A percentile compares a stretch with the other conserved stretches of the same genome.
Evolutionary conservation across 192 early-diverging fungal genomes (phyloP).

Genomic region (Chytriomyces hyalinus): DNA sequence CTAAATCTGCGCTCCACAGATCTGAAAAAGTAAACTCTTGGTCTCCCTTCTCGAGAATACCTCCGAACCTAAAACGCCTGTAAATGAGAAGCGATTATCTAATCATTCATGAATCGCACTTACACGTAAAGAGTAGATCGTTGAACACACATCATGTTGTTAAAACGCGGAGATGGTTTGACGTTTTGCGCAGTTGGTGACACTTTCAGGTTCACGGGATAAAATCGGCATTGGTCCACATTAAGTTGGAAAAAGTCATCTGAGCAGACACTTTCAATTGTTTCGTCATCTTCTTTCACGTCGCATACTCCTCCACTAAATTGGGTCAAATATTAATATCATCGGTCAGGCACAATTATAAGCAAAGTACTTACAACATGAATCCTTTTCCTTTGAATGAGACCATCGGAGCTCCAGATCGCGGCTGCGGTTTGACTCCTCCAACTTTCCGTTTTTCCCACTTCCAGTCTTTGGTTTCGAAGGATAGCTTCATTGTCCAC

Average conservation of each 20-base stretch:
- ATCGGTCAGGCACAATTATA: neutral
- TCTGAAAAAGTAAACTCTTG: conserved; percentile 67
- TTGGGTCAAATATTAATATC: conserved; percentile 26
- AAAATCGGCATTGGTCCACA: conserved; percentile 67
- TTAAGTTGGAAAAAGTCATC: conserved; percentile 62
- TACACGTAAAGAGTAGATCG: conserved; percentile 60
- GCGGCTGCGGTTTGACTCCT: conserved; percentile 41
- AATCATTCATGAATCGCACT: neutral
- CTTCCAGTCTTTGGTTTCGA: conserved; percentile 57
- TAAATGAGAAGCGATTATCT: neutral
- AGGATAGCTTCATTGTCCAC: conserved; percentile 65
- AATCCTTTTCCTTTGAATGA: conserved; percentile 64
- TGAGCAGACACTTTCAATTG: conserved; percentile 59
- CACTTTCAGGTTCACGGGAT: conserved; percentile 52
- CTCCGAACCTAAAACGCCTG: conserved; percentile 51
- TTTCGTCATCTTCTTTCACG: conserved; percentile 68
- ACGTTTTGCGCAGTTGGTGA: conserved; percentile 37
- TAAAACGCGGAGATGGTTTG: conserved; percentile 68
- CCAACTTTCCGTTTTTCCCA: conserved; percentile 72
- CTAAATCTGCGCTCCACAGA: conserved; percentile 68
- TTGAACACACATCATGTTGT: conserved; percentile 68
- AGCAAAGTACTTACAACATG: conserved; percentile 47
- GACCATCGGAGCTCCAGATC: conserved; percentile 62
- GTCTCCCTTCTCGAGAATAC: conserved; percentile 66
- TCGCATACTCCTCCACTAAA: conserved; percentile 65